Evolutionary conservation across 164 flowering plant species (phyloP).

Genomic region (Malania oleifera): DNA sequence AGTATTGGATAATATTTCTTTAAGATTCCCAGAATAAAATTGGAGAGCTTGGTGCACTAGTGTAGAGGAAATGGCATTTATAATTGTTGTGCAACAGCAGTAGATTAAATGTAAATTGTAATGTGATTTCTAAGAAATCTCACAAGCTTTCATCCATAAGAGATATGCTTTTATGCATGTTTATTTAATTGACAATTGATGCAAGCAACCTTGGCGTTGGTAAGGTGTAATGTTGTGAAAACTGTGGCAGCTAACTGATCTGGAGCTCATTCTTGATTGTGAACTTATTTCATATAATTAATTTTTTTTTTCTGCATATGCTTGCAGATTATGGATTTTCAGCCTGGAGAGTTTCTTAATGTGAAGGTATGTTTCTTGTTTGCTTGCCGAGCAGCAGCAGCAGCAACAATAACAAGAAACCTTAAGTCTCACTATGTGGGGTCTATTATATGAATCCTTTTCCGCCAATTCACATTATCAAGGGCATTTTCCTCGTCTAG

Average conservation of each 20-base stretch:
- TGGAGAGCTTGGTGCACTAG: neutral
- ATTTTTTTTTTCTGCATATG: constrained; percentile 2
- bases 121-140: no score
- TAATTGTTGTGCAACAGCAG: no score
- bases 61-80: neutral
- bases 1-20: neutral
- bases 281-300: neutral
- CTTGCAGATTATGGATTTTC: constrained; percentile 95
- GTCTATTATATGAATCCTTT: no score
- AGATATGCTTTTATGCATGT: neutral
- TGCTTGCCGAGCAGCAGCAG: neutral
- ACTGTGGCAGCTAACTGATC: neutral
- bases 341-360: constrained; percentile 92
- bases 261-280: neutral
- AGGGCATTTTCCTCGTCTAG: no score
- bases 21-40: constrained; percentile 1
- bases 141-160: no score
- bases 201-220: neutral
- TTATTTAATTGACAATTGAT: neutral
- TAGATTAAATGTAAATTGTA: no score
- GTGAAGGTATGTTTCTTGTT: constrained; percentile 61
- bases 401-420: no score
- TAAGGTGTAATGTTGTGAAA: neutral
- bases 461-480: no score
- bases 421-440: no score